These are phyloP conservation scores for Penicillium sp. DNA, from an alignment of 2,329 filamentous ascomycete species.

Conservation along the genomic window DNA sequence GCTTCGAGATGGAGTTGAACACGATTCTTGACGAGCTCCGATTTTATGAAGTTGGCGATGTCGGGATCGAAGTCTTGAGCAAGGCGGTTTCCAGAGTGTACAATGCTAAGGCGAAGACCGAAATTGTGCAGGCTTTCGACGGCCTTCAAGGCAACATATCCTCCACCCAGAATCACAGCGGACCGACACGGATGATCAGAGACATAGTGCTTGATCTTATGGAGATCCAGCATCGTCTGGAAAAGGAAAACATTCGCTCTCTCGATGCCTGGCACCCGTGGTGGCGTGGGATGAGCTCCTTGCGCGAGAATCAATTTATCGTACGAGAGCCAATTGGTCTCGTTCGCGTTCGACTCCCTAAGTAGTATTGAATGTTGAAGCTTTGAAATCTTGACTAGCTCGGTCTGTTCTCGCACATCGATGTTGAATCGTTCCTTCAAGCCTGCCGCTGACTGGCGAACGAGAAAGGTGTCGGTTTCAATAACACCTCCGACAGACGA, in stretches of 20 bases:
- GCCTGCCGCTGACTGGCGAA: neutral
- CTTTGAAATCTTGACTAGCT: neutral
- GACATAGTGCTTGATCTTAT: neutral
- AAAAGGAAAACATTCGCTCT: neutral
- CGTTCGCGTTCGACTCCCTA: neutral
- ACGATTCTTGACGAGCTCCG: neutral
- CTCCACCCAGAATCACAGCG: neutral
- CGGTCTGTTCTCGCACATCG: neutral
- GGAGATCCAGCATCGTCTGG: neutral
- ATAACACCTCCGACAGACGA: neutral
- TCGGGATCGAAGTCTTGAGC: neutral
- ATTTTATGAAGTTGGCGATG: neutral
- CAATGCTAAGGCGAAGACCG: neutral
- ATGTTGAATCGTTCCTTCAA: neutral
- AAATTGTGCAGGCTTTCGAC: neutral
- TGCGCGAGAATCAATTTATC: neutral
- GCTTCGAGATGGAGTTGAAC: neutral
- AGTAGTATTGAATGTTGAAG: neutral
- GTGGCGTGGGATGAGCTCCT: neutral
- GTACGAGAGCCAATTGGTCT: neutral
- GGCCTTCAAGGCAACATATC: neutral
- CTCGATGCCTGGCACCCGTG: neutral
- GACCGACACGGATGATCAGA: neutral
- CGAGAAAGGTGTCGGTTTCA: neutral
- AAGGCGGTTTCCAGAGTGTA: neutral